These are phyloP conservation scores for Triticum dicoccoides DNA, from an alignment of 176 grass and related monocot genomes.

Conservation along the genomic window DNA sequence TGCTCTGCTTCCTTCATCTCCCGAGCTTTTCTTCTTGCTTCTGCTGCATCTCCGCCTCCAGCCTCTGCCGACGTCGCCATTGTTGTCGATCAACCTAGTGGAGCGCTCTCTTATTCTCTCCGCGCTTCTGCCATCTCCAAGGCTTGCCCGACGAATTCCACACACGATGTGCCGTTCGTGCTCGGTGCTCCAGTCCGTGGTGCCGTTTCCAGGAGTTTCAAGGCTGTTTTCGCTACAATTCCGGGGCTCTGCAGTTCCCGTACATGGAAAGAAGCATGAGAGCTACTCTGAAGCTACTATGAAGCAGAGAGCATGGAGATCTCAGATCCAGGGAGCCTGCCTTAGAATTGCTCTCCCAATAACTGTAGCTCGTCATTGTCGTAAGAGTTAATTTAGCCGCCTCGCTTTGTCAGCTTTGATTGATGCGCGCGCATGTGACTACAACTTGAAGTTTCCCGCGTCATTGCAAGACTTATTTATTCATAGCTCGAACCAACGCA, in stretches of 20 bases:
- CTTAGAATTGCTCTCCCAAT: background rate
- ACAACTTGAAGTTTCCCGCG: background rate
- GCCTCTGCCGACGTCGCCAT: background rate
- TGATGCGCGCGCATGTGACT: background rate
- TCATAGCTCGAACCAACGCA: too few relatives aligned
- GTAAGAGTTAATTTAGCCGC: slow-evolving; percentile 7
- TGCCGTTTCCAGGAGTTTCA: background rate
- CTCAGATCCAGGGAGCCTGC: background rate
- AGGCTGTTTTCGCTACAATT: background rate
- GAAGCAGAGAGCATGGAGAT: background rate
- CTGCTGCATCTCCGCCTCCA: background rate
- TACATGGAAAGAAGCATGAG: background rate
- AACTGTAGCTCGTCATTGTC: background rate
- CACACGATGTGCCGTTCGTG: background rate
- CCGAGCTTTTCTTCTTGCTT: background rate
- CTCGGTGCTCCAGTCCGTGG: too few relatives aligned
- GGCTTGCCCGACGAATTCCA: background rate
- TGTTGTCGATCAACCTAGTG: background rate
- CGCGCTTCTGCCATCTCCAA: background rate
- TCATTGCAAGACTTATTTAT: background rate
- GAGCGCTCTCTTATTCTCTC: background rate
- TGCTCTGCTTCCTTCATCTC: background rate
- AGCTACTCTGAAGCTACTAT: background rate
- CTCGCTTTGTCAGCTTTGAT: background rate
- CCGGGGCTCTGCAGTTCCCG: too few relatives aligned